Evolutionary conservation across 23 red algal genomes (phyloP).

Genomic region (Gracilaria caudata): DNA sequence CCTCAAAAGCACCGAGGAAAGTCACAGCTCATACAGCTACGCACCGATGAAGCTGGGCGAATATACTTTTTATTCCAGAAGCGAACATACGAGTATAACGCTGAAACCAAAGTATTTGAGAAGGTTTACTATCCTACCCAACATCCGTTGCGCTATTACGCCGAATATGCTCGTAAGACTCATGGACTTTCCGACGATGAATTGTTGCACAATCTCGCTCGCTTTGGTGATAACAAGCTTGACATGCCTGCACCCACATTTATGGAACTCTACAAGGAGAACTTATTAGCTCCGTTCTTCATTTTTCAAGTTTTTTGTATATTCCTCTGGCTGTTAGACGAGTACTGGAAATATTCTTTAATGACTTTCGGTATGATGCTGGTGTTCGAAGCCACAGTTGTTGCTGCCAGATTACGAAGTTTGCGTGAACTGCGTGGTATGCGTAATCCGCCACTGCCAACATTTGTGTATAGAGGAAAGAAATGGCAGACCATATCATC

Average conservation of each 20-base stretch:
- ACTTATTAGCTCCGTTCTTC: conserved; percentile 93
- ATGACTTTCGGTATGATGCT: conserved; percentile 97
- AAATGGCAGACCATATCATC: conserved; percentile 82
- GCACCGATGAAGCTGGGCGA: conserved; percentile 12
- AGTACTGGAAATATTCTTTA: conserved; percentile 92
- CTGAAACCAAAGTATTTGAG: conserved; percentile 40
- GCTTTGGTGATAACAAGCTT: conserved; percentile 80
- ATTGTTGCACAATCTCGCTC: conserved; percentile 26
- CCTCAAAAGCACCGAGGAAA: conserved; percentile 84
- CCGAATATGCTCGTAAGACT: conserved; percentile 25
- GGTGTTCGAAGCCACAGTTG: conserved; percentile 93
- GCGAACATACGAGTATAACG: conserved; percentile 78
- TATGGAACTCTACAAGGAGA: conserved; percentile 91
- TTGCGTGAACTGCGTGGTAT: conserved; percentile 96
- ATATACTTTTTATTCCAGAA: conserved; percentile 85
- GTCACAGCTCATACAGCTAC: conserved; percentile 66
- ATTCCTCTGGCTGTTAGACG: conserved; percentile 92
- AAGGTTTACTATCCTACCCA: conserved; percentile 84
- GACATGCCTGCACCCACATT: conserved; percentile 94
- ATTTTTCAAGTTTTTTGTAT: conserved; percentile 98
- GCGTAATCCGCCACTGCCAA: conserved; percentile 66
- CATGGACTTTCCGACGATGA: conserved; percentile 68
- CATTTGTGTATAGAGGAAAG: conserved; percentile 70
- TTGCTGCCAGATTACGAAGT: conserved; percentile 72
- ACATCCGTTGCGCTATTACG: conserved; percentile 54